A percentile compares a stretch with the other conserved stretches of the same genome.
phyloP scores from a whole-genome alignment of 129 eudicot genomes.

The Saposhnikovia divaricata region DNA sequence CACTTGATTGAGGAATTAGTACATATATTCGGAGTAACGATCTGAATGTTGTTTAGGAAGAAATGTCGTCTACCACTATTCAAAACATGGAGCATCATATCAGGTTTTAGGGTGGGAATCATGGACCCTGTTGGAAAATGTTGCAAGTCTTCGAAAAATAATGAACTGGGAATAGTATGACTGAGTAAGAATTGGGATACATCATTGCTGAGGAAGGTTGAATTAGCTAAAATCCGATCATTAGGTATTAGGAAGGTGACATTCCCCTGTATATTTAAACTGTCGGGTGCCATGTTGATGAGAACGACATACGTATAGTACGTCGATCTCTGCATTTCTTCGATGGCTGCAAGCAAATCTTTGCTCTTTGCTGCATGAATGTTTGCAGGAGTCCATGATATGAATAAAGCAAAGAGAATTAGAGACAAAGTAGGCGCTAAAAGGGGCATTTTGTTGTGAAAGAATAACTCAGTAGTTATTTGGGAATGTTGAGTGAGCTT shows the following conservation, averaged over 20 bases:
- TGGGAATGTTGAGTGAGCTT: background rate
- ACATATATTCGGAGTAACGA: conserved; percentile 65
- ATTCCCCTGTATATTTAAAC: conserved; percentile 29
- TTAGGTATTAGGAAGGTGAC: conserved; percentile 83
- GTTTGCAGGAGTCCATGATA: conserved; percentile 14
- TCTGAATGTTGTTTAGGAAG: conserved; percentile 42
- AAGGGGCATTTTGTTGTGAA: conserved; percentile 17
- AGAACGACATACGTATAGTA: conserved; percentile 72
- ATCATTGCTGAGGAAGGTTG: conserved; percentile 22
- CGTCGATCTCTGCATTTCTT: conserved; percentile 80
- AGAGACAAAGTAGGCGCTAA: background rate
- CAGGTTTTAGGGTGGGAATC: conserved; percentile 60
- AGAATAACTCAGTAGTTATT: background rate
- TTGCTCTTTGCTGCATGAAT: conserved; percentile 19
- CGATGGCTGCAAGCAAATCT: conserved; percentile 39
- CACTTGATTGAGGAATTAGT: conserved; percentile 52
- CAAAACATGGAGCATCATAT: conserved; percentile 37
- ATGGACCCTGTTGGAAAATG: conserved; percentile 63
- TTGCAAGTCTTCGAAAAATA: conserved; percentile 52
- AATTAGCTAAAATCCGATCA: conserved; percentile 48
- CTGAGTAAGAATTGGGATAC: conserved; percentile 51
- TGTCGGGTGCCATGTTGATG: conserved; percentile 61
- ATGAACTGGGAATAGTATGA: conserved; percentile 66
- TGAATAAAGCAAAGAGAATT: conserved; percentile 15
- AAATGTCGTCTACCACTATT: conserved; percentile 44